Evolutionary conservation across 106 monocot genomes (phyloP), one percentile per base, ranked within the genome.

Genomic region (Iris macrosiphon): DNA sequence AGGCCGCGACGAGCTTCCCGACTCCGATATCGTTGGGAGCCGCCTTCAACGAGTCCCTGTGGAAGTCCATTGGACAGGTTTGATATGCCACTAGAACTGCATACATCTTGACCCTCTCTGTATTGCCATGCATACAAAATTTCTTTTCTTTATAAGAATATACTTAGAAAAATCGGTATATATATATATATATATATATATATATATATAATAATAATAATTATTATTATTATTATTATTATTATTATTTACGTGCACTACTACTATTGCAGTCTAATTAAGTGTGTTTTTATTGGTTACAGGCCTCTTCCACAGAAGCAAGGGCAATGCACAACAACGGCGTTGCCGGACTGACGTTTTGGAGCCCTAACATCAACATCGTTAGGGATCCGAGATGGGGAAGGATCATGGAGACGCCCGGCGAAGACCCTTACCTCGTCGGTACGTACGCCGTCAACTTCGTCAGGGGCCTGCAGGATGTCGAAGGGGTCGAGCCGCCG

Each of bases 361-460:
- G 74, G 74, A 60, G 61, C 34, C 69, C 69, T 2, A 70, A 61
- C 31, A 52, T 70, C 51, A 70, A 70, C n/a, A 15, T 70, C 0
- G 60, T 45, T 5, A 38, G 69, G 3, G 69, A 70, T 25, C 69
- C 69, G 11, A 60, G 79, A 20, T 79, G 79, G 79, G 79, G 79
- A 15, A 55, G 79, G 22, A 19, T 32, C 11, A 45, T 59, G 4
- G 79, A 79, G 49, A 79, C 79, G 0, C 70, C 74, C 1, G 79
- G 79, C 21, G 79, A 79, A 39, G 79, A 79, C 22, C 79, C 79
- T 12, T 49, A 51, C n/a, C 12, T 59, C 14, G 59, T 39, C 13
- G 59, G 73, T 7, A n/a, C 3, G 2, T 79, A 79, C 49, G 59
- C 68, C 9, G 52, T 24, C 26, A 22, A 47, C 17, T 79, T 52